Evolutionary conservation across 140 eudicot genomes (phyloP).

Genomic region (Ambrosia hybrid): DNA sequence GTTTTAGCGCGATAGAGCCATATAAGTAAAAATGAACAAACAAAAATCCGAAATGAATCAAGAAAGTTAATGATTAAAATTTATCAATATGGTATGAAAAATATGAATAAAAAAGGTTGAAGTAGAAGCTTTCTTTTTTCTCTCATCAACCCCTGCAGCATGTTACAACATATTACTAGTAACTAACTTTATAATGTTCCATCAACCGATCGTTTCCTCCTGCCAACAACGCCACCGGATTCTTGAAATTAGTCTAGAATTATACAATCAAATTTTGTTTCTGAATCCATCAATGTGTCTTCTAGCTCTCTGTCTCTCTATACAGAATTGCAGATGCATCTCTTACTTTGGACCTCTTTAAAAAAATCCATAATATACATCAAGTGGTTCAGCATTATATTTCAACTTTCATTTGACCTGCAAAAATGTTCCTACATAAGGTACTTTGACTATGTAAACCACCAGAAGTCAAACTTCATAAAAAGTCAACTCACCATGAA

Average conservation of each 20-base stretch:
- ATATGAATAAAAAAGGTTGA: slow-evolving; percentile 20
- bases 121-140: background rate
- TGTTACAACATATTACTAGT: slow-evolving; percentile 28
- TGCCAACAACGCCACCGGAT: slow-evolving; percentile 9
- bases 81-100: slow-evolving; percentile 30
- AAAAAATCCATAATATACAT: slow-evolving; percentile 26
- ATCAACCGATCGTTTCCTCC: background rate
- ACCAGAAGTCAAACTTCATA: slow-evolving; percentile 24
- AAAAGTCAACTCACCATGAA: slow-evolving; percentile 49
- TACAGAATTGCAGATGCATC: slow-evolving; percentile 43
- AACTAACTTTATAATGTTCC: slow-evolving; percentile 25
- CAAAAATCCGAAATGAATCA: background rate
- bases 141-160: slow-evolving; percentile 28
- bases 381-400: slow-evolving; percentile 35
- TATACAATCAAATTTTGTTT: background rate
- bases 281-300: slow-evolving; percentile 21
- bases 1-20: slow-evolving; percentile 4
- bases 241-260: slow-evolving; percentile 37
- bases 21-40: slow-evolving; percentile 6
- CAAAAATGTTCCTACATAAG: slow-evolving; percentile 4
- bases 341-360: too few species aligned
- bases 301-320: slow-evolving; percentile 23
- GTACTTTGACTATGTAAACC: slow-evolving; percentile 24
- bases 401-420: slow-evolving; percentile 83
- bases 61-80: slow-evolving; percentile 22